Evolutionary conservation across 495 filamentous ascomycete species (phyloP).

Genomic region (Daldinia loculata): DNA sequence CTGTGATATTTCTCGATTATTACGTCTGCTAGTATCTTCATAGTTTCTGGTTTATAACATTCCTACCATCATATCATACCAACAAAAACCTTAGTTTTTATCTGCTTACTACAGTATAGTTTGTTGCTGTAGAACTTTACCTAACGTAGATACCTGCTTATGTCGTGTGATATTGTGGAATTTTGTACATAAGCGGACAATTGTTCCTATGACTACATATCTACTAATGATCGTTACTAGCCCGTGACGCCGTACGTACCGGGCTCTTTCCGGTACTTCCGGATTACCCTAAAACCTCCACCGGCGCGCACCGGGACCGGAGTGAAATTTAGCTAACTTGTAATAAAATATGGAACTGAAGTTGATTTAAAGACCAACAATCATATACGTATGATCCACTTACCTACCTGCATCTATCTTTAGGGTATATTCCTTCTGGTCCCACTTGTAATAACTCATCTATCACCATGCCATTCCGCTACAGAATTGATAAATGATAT

Average conservation of each 20-base stretch:
- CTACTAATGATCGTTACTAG: not conserved
- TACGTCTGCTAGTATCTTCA: not conserved
- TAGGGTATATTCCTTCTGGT: not conserved
- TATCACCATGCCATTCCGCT: not conserved
- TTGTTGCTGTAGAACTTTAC: not conserved
- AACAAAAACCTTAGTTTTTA: not conserved
- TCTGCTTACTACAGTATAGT: not conserved
- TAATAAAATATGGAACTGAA: not conserved
- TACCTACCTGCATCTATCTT: not conserved
- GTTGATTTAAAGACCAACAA: constrained; percentile 4
- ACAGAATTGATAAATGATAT: not conserved
- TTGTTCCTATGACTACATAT: not conserved
- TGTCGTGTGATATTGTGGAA: not conserved
- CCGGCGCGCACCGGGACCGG: constrained; percentile 1
- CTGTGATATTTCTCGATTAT: not conserved
- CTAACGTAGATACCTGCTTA: not conserved
- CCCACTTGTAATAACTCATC: not conserved
- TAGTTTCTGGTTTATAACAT: not conserved
- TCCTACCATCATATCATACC: not conserved
- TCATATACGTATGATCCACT: not conserved
- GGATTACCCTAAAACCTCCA: constrained; percentile 20
- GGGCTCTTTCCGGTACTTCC: constrained; percentile 30
- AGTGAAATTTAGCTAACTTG: not conserved
- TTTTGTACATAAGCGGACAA: not conserved
- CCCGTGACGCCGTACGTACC: constrained; percentile 8